Percentiles rank a stretch among this genome's conserved stretches.
These are phyloP conservation scores for Talaromyces sp. DNA, from an alignment of 2,329 filamentous ascomycete species.

Conservation along the genomic window DNA sequence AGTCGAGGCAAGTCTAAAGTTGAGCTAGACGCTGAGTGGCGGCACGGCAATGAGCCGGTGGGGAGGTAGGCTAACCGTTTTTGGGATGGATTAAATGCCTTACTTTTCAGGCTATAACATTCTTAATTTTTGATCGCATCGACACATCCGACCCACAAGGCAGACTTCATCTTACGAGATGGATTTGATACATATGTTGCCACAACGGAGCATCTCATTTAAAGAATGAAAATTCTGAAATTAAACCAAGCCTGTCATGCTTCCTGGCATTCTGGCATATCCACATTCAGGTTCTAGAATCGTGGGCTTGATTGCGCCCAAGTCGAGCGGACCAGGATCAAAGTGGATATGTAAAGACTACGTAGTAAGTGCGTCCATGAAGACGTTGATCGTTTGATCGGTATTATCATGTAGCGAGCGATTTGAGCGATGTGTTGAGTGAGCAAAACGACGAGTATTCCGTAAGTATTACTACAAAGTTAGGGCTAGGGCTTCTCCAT, in stretches of 20 bases:
- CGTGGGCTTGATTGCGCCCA: neutral
- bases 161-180: neutral
- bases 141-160: neutral
- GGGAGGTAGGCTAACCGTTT: conserved; percentile 8
- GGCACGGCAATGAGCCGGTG: neutral
- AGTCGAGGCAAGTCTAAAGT: neutral
- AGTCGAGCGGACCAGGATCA: neutral
- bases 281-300: conserved; percentile 1
- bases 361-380: neutral
- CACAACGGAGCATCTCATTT: neutral
- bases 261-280: neutral
- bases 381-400: neutral
- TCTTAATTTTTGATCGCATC: neutral
- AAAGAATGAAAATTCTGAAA: neutral
- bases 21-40: conserved; percentile 2
- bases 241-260: neutral
- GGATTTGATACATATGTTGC: neutral
- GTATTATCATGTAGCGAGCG: too few species aligned
- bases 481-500: conserved; percentile 2
- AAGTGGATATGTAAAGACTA: neutral
- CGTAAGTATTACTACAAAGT: too few species aligned
- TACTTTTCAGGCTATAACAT: neutral
- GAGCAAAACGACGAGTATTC: neutral
- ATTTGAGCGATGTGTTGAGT: neutral
- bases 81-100: neutral